Evolutionary conservation across 768 basidiomycete genomes (phyloP).

Genomic region (Tylopilus plumbeoviolaceoides): DNA sequence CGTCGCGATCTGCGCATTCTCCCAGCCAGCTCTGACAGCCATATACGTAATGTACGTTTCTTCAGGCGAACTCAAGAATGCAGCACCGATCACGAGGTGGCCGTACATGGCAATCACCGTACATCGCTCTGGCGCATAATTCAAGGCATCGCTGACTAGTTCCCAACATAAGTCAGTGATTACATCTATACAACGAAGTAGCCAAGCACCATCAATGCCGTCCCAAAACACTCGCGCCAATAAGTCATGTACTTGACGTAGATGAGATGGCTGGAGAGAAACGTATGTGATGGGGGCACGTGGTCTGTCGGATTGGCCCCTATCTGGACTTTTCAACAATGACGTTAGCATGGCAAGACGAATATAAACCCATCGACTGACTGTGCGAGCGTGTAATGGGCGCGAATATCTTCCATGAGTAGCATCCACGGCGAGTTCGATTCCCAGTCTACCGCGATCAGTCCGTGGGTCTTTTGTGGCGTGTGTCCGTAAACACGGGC

Average conservation of each 20-base stretch:
- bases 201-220: constrained; percentile 59
- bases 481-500: constrained; percentile 53
- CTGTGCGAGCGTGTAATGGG: constrained; percentile 62
- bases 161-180: constrained; percentile 1
- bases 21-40: constrained; percentile 76
- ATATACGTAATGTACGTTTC: constrained; percentile 85
- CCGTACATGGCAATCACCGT: constrained; percentile 77
- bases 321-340: constrained; percentile 45
- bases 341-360: constrained; percentile 1
- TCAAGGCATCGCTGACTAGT: constrained; percentile 66
- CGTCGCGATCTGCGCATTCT: constrained; percentile 76
- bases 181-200: neutral
- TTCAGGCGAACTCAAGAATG: constrained; percentile 71
- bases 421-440: constrained; percentile 67
- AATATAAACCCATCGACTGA: constrained; percentile 25
- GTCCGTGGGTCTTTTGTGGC: constrained; percentile 23
- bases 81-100: constrained; percentile 66
- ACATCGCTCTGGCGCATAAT: constrained; percentile 64
- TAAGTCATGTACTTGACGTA: constrained; percentile 70
- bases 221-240: constrained; percentile 69
- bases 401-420: constrained; percentile 67
- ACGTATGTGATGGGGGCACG: constrained; percentile 60
- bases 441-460: constrained; percentile 71
- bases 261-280: constrained; percentile 53
- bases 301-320: constrained; percentile 40